Conservation (phyloP, 176 grass and related monocot species). For the Thinopyrum elongatum region DNA sequence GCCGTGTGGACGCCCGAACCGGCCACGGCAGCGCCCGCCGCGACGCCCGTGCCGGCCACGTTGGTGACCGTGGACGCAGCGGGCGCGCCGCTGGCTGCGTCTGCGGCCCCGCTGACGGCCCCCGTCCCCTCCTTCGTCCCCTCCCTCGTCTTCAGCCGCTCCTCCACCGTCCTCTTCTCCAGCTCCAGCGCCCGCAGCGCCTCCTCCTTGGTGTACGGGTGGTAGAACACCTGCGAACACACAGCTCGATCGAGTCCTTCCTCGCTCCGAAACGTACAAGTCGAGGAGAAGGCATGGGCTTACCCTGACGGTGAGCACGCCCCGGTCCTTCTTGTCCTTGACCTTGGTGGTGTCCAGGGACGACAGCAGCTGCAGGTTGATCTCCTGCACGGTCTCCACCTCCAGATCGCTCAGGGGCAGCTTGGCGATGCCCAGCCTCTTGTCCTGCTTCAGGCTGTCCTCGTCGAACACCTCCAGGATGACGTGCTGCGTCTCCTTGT, state of each 20-base stretch:
- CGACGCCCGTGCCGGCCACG: conserved; percentile 41
- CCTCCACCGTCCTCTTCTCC: conserved; percentile 78
- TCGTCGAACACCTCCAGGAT: conserved; percentile 93
- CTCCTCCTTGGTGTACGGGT: conserved; percentile 76
- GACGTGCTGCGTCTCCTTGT: conserved; percentile 89
- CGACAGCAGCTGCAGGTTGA: conserved; percentile 78
- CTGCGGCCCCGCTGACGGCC: conserved; percentile 54
- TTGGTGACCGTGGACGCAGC: conserved; percentile 54
- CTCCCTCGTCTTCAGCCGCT: conserved; percentile 69
- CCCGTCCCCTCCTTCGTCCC: conserved; percentile 73
- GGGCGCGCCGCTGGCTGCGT: conserved; percentile 45
- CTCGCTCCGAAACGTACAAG: background rate
- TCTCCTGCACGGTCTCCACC: conserved; percentile 53
- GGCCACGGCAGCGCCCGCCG: conserved; percentile 38
- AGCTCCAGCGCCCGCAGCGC: conserved; percentile 64
- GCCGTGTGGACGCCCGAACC: conserved; percentile 32
- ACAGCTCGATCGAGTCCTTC: background rate
- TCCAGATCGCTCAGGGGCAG: conserved; percentile 63
- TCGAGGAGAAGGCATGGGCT: background rate
- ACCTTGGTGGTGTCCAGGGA: conserved; percentile 95
- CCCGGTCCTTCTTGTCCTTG: conserved; percentile 97
- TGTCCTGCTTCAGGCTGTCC: conserved; percentile 90
- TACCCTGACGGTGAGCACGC: conserved; percentile 78
- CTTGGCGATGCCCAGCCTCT: conserved; percentile 85
- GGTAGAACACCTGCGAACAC: conserved; percentile 56